These are phyloP conservation scores for Domatiomyces catenatus DNA, from an alignment of 2,329 filamentous ascomycete genomes.

Conservation along the genomic window DNA sequence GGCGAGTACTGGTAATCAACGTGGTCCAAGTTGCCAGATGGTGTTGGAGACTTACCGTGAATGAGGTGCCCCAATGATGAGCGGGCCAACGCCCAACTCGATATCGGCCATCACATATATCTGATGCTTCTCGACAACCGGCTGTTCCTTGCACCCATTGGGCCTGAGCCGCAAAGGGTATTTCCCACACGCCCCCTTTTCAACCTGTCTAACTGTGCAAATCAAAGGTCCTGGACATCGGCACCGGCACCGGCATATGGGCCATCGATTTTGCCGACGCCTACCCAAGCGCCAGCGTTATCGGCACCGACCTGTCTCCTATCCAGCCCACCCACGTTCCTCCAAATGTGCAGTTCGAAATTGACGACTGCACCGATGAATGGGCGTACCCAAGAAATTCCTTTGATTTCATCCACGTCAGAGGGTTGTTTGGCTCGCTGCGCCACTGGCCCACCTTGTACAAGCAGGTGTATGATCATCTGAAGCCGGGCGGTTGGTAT, in stretches of 20 bases:
- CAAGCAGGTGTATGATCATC: constrained; percentile 3
- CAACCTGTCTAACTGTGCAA: too few relatives aligned
- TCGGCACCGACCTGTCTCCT: constrained; percentile 34
- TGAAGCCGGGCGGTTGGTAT: constrained; percentile 28
- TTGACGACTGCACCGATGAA: constrained; percentile 22
- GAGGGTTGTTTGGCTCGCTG: constrained; percentile 1
- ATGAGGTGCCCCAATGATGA: constrained; percentile 24
- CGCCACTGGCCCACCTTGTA: constrained; percentile 3
- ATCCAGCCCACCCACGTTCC: constrained; percentile 33
- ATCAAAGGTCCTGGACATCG: constrained; percentile 6
- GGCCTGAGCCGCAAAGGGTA: constrained; percentile 1
- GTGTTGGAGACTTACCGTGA: not conserved
- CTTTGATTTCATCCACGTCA: constrained; percentile 22
- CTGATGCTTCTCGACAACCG: constrained; percentile 20
- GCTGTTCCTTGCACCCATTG: constrained; percentile 19
- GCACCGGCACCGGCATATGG: constrained; percentile 11
- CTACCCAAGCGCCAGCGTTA: constrained; percentile 27
- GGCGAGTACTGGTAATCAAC: constrained; percentile 6
- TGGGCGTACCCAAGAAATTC: constrained; percentile 20
- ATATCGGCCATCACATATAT: constrained; percentile 27
- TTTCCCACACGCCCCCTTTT: too few relatives aligned
- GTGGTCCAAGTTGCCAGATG: not conserved
- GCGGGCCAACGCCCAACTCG: constrained; percentile 21
- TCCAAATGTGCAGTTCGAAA: constrained; percentile 21
- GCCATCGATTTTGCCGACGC: constrained; percentile 20